Evolutionary conservation across 768 basidiomycete genomes (phyloP), one percentile per base, ranked within the genome.

Genomic region (Melanogaster broomeanus): DNA sequence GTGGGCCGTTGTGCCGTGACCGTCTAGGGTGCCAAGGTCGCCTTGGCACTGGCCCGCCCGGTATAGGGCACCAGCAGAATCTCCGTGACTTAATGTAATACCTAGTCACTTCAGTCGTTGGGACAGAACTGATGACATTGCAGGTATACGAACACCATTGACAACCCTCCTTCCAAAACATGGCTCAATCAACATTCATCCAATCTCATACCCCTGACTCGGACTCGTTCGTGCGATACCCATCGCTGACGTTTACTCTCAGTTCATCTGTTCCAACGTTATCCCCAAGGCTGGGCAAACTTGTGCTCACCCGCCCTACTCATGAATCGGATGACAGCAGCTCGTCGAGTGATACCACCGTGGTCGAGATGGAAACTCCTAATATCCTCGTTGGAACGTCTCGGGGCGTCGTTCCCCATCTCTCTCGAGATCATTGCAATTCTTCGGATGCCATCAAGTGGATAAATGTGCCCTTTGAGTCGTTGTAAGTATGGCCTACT

Each of bases 401-500:
- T 38, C 82, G 90, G 13, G 90, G 90, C 0, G 74, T 85, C 24
- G 74, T 93, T 0, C 85, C 86, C 0, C 90, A 93, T 66, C 71
- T 92, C 6, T 84, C 87, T 7, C 71, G 80, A 39, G 88, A 90
- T 59, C 81, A 88, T 49, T 67, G 77, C 21, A 60, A 61, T 18
- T 55, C 58, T 25, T 79, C 79, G 1, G 58, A 69, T 9, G 75
- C 81, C 1, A 77, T 89, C 28, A 75, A 66, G 51, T 88, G 87
- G 80, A 67, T 88, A 0, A 78, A 87, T 53, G 70, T 91, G 0
- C 83, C 90, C 1, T 92, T 91, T 61, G 90, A 93, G 69, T 78
- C 84, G 18, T 93, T 92, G 90, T 92, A 68, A 80, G 85, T 77
- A 22, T 44, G 24, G n/a, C 39, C 46, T 39, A 11, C 11, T 11